Evolutionary conservation across 2,329 filamentous ascomycete genomes (phyloP).

Genomic region (Alternaria sp.): DNA sequence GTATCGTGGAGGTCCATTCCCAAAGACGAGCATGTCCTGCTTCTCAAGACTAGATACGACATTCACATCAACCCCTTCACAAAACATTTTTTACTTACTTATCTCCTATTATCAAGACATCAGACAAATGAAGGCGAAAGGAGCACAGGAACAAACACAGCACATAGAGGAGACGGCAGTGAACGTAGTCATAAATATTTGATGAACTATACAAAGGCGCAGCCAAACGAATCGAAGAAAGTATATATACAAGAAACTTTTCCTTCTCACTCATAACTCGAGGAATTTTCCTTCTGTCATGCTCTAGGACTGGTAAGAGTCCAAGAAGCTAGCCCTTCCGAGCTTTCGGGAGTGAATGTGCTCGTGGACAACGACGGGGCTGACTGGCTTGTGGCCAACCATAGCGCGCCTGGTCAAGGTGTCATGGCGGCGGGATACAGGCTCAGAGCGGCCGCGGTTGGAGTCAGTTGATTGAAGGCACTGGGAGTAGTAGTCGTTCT

Average conservation of each 20-base stretch:
- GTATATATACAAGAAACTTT: slow-evolving; percentile 9
- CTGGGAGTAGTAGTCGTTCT: slow-evolving; percentile 42
- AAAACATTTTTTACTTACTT: background rate
- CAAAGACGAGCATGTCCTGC: background rate
- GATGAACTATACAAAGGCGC: slow-evolving; percentile 5
- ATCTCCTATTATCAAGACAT: background rate
- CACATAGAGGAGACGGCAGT: background rate
- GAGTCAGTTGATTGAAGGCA: slow-evolving; percentile 1
- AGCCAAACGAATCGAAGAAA: slow-evolving; percentile 7
- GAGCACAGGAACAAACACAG: background rate
- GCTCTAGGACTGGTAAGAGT: background rate
- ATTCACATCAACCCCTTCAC: background rate
- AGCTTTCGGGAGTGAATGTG: slow-evolving; percentile 1
- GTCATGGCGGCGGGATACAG: background rate
- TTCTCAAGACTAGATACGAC: background rate
- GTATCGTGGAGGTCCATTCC: background rate
- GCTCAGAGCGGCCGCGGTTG: slow-evolving; percentile 4
- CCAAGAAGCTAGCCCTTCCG: slow-evolving; percentile 1
- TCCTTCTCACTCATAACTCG: background rate
- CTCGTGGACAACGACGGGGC: background rate
- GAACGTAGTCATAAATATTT: background rate
- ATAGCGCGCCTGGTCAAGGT: background rate
- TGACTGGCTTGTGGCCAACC: background rate
- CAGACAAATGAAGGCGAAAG: background rate
- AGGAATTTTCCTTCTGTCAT: no score